Percentiles rank a stretch among this genome's conserved stretches.
phyloP scores from a whole-genome alignment of 305 asterid species.

The Striga hermonthica region DNA sequence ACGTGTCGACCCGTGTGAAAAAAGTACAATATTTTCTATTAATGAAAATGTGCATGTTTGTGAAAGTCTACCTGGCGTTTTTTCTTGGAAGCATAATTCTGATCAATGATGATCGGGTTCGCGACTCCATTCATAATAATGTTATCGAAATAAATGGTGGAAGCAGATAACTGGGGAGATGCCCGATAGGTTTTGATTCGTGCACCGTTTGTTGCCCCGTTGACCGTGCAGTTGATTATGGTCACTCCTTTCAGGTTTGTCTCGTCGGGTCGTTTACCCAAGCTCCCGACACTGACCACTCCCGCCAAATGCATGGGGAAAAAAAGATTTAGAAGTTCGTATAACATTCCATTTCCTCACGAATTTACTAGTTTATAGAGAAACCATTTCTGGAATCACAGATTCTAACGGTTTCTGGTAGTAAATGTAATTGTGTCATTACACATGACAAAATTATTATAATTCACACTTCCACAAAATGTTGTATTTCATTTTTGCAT shows the following conservation, averaged over 20 bases:
- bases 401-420: no score
- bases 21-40: background rate
- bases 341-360: no score
- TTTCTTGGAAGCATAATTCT: conserved; percentile 54
- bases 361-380: no score
- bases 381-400: no score
- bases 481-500: no score
- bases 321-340: background rate
- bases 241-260: conserved; percentile 39
- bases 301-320: background rate
- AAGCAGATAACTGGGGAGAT: conserved; percentile 43
- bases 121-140: conserved; percentile 47
- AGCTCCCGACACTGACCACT: conserved; percentile 55
- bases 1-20: no score
- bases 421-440: no score
- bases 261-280: conserved; percentile 57
- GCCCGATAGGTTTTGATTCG: conserved; percentile 65
- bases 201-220: conserved; percentile 62
- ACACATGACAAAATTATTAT: no score
- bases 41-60: background rate
- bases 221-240: conserved; percentile 50
- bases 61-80: conserved; percentile 24
- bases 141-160: conserved; percentile 45
- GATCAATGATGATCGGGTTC: conserved; percentile 75
- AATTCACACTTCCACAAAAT: no score